Conservation (phyloP, 495 filamentous ascomycete genomes). For the Thozetella sp. region DNA sequence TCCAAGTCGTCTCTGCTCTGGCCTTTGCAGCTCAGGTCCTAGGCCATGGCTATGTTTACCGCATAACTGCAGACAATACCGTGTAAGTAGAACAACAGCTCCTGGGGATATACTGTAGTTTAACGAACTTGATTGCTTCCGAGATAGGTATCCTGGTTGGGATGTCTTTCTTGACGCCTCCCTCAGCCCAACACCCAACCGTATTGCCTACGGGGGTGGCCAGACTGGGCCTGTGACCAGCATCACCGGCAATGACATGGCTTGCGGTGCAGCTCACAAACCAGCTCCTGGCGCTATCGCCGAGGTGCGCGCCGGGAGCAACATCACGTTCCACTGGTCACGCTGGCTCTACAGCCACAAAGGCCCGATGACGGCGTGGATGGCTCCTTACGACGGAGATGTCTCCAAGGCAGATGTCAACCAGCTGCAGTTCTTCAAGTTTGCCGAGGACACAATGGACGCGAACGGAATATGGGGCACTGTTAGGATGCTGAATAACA, state of each 20-base stretch:
- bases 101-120: no score
- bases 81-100: no score
- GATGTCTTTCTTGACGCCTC: constrained; percentile 18
- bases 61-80: no score
- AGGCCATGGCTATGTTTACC: no score
- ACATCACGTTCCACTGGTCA: constrained; percentile 59
- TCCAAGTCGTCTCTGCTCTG: no score
- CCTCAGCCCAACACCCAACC: constrained; percentile 3
- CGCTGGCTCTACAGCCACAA: constrained; percentile 62
- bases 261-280: constrained; percentile 60
- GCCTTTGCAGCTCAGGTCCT: no score
- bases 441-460: constrained; percentile 54
- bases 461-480: constrained; percentile 45
- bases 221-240: constrained; percentile 44
- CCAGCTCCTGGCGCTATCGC: constrained; percentile 46
- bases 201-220: constrained; percentile 19
- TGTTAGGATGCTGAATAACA: constrained; percentile 44
- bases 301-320: constrained; percentile 47
- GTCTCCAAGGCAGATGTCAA: constrained; percentile 58
- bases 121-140: no score
- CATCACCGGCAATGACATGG: constrained; percentile 51
- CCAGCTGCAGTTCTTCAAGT: constrained; percentile 67
- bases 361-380: constrained; percentile 57
- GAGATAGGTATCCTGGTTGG: constrained; percentile 23
- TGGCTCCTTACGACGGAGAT: constrained; percentile 17